Conservation (phyloP, 495 filamentous ascomycete species). For the Letharia lupina region DNA sequence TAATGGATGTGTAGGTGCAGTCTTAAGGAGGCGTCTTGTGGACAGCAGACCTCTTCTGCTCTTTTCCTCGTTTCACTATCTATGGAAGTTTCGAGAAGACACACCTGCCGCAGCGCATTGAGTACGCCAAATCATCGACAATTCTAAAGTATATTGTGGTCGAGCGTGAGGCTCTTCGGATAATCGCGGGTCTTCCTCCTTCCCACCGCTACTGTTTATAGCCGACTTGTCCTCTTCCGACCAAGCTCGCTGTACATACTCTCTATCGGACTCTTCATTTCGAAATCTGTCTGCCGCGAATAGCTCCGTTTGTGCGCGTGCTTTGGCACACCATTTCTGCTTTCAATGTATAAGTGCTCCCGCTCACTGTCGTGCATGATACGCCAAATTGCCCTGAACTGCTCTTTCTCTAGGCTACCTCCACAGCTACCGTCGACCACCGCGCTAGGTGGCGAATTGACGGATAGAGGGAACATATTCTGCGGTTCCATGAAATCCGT, state of each 20-base stretch:
- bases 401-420: constrained; percentile 44
- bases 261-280: constrained; percentile 9
- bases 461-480: constrained; percentile 59
- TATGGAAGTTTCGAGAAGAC: no score
- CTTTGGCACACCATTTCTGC: constrained; percentile 1
- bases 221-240: constrained; percentile 10
- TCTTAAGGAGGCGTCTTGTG: neutral
- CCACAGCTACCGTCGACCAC: constrained; percentile 55
- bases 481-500: constrained; percentile 70
- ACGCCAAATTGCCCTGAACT: constrained; percentile 52
- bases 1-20: neutral
- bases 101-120: neutral
- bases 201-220: constrained; percentile 1
- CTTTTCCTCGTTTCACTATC: neutral
- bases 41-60: neutral
- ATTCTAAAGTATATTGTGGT: neutral
- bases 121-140: neutral
- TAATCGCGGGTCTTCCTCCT: neutral
- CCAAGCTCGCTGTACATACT: constrained; percentile 9
- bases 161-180: neutral
- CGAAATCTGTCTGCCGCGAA: constrained; percentile 3
- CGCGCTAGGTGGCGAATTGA: constrained; percentile 55
- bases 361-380: constrained; percentile 32
- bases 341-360: constrained; percentile 22
- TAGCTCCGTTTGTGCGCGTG: constrained; percentile 1